Evolutionary conservation across 108 stramenopile species (phyloP), one percentile per base, ranked within the genome.

Genomic region (Pelagomonas calceolata): DNA sequence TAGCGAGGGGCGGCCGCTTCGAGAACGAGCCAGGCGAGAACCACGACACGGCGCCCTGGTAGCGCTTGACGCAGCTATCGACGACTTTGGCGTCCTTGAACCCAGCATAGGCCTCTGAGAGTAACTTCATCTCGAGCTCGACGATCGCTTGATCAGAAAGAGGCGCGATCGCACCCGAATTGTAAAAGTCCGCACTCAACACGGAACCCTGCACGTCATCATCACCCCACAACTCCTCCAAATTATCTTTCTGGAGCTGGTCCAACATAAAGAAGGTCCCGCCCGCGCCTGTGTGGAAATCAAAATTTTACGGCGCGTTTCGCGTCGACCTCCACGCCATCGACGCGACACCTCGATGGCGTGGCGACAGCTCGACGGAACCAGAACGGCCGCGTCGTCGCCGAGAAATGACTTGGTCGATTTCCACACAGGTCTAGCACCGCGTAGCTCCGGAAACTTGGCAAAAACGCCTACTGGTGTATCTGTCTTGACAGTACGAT

Each of bases 181-280:
- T 92, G 87, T 95, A 94, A 74, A 88, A 94, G 70, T 95, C 92
- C 69, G 91, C 90, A 0, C 92, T 92, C 17, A 95, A 79, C 0
- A 95, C 94, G 0, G 86, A 86, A 14, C 92, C 92, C 37, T 78
- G 81, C 0, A 79, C 31, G 64, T 43, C 30, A 12, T 78, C 79
- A 37, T 68, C 82, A 32, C 89, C 92, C 92, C 92, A 93, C 30
- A 93, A 68, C 26, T 73, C 78, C n/a, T 71, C 71, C 71, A 80
- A 63, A 66, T 79, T 78, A 0, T 85, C 89, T 51, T 72, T 80
- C 78, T 94, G 93, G 12, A 92, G 77, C 75, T 93, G 91, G 82
- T 93, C 91, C 68, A 95, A 75, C 89, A 92, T 91, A 82, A 95
- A 95, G 68, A 95, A 95, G 7, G 94, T 95, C 32, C 94, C 94